phyloP scores from a whole-genome alignment of 768 basidiomycete species.

The Suillus cothurnatus region DNA sequence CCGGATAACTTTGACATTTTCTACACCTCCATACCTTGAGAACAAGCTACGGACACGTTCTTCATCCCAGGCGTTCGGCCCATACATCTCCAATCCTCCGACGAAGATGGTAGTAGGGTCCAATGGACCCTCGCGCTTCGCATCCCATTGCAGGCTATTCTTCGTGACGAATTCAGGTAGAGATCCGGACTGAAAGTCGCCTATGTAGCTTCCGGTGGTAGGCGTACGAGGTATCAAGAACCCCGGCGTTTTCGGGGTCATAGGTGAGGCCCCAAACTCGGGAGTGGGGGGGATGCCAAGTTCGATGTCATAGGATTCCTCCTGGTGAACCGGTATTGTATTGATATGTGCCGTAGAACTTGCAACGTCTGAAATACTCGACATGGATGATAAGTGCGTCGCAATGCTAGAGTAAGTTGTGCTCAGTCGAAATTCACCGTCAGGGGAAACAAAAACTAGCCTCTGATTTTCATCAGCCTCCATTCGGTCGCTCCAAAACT shows the following conservation, averaged over 20 bases:
- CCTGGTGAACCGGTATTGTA: constrained; percentile 36
- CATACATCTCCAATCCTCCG: constrained; percentile 70
- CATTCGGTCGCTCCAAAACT: constrained; percentile 28
- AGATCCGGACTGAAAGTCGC: constrained; percentile 32
- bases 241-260: constrained; percentile 53
- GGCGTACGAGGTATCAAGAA: constrained; percentile 54
- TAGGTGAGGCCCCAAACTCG: constrained; percentile 47
- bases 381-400: background rate
- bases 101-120: constrained; percentile 77
- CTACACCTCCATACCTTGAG: constrained; percentile 62
- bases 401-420: background rate
- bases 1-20: constrained; percentile 63
- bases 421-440: background rate
- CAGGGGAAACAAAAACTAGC: background rate
- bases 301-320: constrained; percentile 27
- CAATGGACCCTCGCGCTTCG: constrained; percentile 36
- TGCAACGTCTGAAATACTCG: constrained; percentile 12
- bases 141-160: constrained; percentile 21
- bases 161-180: constrained; percentile 29
- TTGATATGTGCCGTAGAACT: constrained; percentile 12
- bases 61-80: constrained; percentile 70
- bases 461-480: constrained; percentile 8
- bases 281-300: constrained; percentile 43
- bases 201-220: constrained; percentile 38
- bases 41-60: constrained; percentile 60